These are phyloP conservation scores for Rugonectria rugulosa DNA, from an alignment of 2,329 filamentous ascomycete genomes.

Conservation along the genomic window DNA sequence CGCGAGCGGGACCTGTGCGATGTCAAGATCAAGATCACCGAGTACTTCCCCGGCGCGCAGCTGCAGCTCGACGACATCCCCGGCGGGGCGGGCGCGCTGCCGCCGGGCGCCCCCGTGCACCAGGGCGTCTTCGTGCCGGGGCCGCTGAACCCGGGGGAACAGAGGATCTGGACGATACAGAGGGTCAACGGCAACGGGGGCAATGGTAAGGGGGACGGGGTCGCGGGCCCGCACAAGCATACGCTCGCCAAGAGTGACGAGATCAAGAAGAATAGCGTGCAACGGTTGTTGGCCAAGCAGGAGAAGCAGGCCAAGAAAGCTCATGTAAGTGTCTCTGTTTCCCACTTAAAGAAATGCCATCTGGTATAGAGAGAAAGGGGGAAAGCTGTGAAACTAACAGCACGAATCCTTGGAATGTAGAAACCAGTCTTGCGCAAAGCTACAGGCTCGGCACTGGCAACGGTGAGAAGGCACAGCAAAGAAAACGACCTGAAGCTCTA, in stretches of 20 bases:
- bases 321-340: conserved; percentile 35
- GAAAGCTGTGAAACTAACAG: background rate
- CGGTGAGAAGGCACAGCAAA: conserved; percentile 73
- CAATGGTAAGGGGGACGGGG: conserved; percentile 74
- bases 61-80: conserved; percentile 38
- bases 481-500: conserved; percentile 79
- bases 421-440: conserved; percentile 77
- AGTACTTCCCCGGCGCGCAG: conserved; percentile 70
- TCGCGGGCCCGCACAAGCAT: conserved; percentile 78
- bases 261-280: conserved; percentile 82
- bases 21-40: conserved; percentile 86
- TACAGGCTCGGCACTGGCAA: conserved; percentile 73
- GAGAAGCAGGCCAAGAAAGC: conserved; percentile 70
- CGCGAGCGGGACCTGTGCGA: conserved; percentile 82
- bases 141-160: conserved; percentile 52
- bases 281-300: conserved; percentile 69
- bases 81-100: background rate
- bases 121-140: conserved; percentile 18
- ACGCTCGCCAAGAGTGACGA: conserved; percentile 76
- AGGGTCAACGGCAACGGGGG: conserved; percentile 79
- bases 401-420: conserved; percentile 44
- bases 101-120: background rate
- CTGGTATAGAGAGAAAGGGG: background rate
- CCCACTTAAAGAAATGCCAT: no score
- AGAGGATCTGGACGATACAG: conserved; percentile 76